phyloP scores from a whole-genome alignment of 2,329 filamentous ascomycete species.

The Fusarium sp. region DNA sequence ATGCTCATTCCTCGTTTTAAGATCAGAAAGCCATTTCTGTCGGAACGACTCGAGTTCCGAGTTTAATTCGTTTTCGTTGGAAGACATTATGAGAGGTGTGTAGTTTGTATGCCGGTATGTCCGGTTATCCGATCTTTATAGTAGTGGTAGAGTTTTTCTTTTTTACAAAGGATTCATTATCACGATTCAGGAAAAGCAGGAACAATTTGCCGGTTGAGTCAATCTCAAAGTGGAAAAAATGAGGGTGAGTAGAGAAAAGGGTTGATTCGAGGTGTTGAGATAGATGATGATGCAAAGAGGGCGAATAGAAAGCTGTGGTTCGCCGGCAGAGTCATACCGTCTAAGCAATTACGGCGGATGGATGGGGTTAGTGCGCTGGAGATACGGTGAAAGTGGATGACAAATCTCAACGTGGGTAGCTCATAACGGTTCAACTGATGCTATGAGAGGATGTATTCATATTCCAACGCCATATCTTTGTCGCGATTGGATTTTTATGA shows the following conservation, averaged over 20 bases:
- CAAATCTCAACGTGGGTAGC: slow-evolving; percentile 13
- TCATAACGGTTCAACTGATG: background rate
- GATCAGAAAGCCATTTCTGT: slow-evolving; percentile 86
- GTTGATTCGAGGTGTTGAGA: slow-evolving; percentile 13
- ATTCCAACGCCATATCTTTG: too few relatives aligned
- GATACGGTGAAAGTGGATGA: slow-evolving; percentile 2
- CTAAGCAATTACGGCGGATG: slow-evolving; percentile 18
- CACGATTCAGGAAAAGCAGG: slow-evolving; percentile 2
- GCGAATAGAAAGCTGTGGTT: slow-evolving; percentile 35
- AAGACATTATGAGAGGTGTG: slow-evolving; percentile 32
- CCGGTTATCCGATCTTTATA: background rate
- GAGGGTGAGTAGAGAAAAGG: background rate
- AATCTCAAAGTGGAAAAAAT: slow-evolving; percentile 8
- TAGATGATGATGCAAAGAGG: slow-evolving; percentile 41
- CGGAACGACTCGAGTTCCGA: slow-evolving; percentile 89
- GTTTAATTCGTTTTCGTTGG: slow-evolving; percentile 58
- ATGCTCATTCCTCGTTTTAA: slow-evolving; percentile 59
- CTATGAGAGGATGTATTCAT: too few relatives aligned
- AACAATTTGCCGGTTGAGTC: slow-evolving; percentile 33
- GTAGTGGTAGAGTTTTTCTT: background rate
- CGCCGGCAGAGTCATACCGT: slow-evolving; percentile 37
- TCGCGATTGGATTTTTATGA: too few relatives aligned
- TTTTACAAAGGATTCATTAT: slow-evolving; percentile 41
- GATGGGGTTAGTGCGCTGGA: slow-evolving; percentile 20
- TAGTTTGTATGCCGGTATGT: slow-evolving; percentile 24